Conservation (phyloP, 352 stramenopile species). For the Globisporangium recalcitrans region DNA sequence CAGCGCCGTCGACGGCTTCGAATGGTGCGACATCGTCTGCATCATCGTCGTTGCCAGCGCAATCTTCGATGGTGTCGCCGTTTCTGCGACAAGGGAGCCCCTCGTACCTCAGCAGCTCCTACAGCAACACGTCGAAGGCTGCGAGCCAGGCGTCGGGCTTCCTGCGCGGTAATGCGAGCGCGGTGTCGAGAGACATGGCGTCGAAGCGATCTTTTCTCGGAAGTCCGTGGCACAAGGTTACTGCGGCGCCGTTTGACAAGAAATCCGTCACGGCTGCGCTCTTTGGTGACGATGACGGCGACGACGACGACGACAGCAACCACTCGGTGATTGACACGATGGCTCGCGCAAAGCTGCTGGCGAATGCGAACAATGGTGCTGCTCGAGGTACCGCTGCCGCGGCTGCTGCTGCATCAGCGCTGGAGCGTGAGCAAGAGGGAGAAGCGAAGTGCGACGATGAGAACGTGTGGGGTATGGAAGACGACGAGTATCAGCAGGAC, state of each 20-base stretch:
- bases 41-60: slow-evolving; percentile 5
- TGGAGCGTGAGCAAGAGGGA: slow-evolving; percentile 10
- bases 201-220: slow-evolving; percentile 14
- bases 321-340: slow-evolving; percentile 19
- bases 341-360: slow-evolving; percentile 28
- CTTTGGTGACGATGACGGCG: slow-evolving; percentile 43
- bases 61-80: background rate
- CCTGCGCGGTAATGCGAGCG: slow-evolving; percentile 15
- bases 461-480: slow-evolving; percentile 71
- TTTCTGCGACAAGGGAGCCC: slow-evolving; percentile 7
- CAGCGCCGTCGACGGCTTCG: background rate
- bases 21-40: too few relatives aligned
- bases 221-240: slow-evolving; percentile 15
- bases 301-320: slow-evolving; percentile 22
- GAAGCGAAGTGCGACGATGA: slow-evolving; percentile 51
- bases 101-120: slow-evolving; percentile 10
- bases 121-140: slow-evolving; percentile 15
- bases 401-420: slow-evolving; percentile 11
- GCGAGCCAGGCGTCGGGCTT: slow-evolving; percentile 12
- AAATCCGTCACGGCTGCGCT: slow-evolving; percentile 49
- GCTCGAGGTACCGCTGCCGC: slow-evolving; percentile 19
- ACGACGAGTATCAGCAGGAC: slow-evolving; percentile 63
- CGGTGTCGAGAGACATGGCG: slow-evolving; percentile 4
- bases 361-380: slow-evolving; percentile 8
- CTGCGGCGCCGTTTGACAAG: slow-evolving; percentile 24